Evolutionary conservation across 176 grass and related monocot species (phyloP), one percentile per base, ranked within the genome.

Genomic region (Ensete ventricosum): DNA sequence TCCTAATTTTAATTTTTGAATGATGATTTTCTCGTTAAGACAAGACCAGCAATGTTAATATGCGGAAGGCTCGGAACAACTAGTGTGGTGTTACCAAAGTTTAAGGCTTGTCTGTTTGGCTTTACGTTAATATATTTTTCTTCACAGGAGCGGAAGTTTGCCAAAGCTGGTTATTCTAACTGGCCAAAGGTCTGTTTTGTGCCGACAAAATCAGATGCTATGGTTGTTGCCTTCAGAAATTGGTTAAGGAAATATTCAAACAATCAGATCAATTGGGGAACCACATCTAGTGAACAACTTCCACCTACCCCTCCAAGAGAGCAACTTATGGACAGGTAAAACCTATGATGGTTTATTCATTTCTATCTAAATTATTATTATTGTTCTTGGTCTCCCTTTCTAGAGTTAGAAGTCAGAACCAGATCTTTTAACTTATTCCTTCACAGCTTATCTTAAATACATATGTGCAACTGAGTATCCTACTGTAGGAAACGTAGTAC

Each of bases 161-260:
- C 83, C 1, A 72, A 77, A 0, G 73, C 11, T 62, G 93, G 85
- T 9, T 8, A 68, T 53, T 81, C 88, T 0, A 92, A 88, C 73
- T 97, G 93, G 93, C 70, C 82, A 2, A 88, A 87, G 75, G 71
- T 68, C 25, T 92, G 90, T 74, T 97, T 90, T 20, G 87, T 90
- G 75, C 88, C 93, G 17, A 97, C 93, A 59, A 80, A 89, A 43
- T 87, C 93, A 9, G 90, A 97, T 62, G 76, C 29, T 76, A 87
- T 92, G 82, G 82, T 93, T 54, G 75, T 97, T 58, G 85, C 90
- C 73, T 97, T 87, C 79, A 93, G 93, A 62, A 97, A 78, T 74
- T 97, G 93, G 93, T 88, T 93, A 65, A 87, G 85, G 57, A 97
- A 88, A 62, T 88, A 93, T 76, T 81, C 83, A 73, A 82, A 85